These are phyloP conservation scores for Singerocomus inundabilis DNA, from an alignment of 1,284 basidiomycete genomes.

Conservation along the genomic window DNA sequence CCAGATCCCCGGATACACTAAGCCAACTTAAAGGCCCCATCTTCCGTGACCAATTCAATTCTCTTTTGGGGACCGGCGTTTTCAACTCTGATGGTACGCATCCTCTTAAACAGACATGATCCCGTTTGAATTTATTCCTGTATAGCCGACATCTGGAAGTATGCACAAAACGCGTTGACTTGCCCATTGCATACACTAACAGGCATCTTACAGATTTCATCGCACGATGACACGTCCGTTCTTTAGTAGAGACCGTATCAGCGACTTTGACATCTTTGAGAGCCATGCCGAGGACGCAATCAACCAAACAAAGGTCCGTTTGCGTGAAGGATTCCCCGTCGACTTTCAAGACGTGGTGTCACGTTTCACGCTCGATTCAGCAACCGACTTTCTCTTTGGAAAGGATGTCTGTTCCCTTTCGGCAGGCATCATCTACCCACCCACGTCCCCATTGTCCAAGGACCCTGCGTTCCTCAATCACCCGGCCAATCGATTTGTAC, in stretches of 20 bases:
- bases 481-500: constrained; percentile 28
- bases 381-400: constrained; percentile 55
- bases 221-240: constrained; percentile 50
- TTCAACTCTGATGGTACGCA: constrained; percentile 46
- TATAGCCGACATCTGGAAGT: too few relatives aligned
- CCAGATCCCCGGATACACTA: constrained; percentile 2
- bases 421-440: constrained; percentile 43
- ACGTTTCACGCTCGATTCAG: constrained; percentile 56
- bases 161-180: not conserved
- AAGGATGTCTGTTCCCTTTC: constrained; percentile 41
- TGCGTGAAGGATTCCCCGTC: constrained; percentile 36
- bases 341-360: constrained; percentile 44
- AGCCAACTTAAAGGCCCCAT: constrained; percentile 17
- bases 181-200: not conserved
- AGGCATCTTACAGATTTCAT: constrained; percentile 35
- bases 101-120: not conserved
- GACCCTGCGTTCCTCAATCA: constrained; percentile 14
- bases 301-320: constrained; percentile 31
- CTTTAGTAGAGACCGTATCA: constrained; percentile 48
- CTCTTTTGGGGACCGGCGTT: constrained; percentile 43
- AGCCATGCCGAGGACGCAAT: constrained; percentile 36
- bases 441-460: constrained; percentile 21
- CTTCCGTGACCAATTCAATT: constrained; percentile 29
- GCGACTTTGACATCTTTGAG: constrained; percentile 49
- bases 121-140: too few relatives aligned